Evolutionary conservation across 169 alveolate species (phyloP).

Genomic region (Plasmodium sp.): DNA sequence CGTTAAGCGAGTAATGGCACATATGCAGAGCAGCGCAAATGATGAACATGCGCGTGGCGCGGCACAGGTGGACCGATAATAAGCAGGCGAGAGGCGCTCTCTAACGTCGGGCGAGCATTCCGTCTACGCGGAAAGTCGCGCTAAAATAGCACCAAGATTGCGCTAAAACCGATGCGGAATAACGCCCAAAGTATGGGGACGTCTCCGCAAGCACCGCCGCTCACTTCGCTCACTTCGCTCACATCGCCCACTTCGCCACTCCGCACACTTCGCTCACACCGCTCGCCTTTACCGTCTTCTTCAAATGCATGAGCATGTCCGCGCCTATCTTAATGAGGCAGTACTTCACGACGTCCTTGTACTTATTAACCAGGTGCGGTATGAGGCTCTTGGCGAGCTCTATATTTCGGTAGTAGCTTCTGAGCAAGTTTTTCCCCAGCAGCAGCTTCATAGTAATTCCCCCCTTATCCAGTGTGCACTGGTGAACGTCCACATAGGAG

Average conservation of each 20-base stretch:
- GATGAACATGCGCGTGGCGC: neutral
- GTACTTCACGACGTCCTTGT: constrained; percentile 70
- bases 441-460: constrained; percentile 82
- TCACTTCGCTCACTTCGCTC: neutral
- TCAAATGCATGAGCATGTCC: constrained; percentile 70
- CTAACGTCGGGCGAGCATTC: neutral
- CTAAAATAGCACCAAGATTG: neutral
- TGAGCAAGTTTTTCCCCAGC: constrained; percentile 80
- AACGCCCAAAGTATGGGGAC: neutral
- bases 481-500: constrained; percentile 90
- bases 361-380: constrained; percentile 63
- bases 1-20: neutral
- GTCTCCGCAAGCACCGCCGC: neutral
- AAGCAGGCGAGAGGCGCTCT: neutral
- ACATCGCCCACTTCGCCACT: neutral
- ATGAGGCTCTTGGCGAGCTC: constrained; percentile 66
- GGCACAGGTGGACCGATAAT: neutral
- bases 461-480: constrained; percentile 84
- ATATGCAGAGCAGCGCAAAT: neutral
- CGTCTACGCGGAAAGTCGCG: neutral
- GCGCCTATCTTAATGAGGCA: constrained; percentile 74
- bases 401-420: constrained; percentile 63
- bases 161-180: neutral
- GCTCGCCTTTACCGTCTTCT: constrained; percentile 42
- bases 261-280: too few relatives aligned